Evolutionary conservation across 768 basidiomycete genomes (phyloP), one percentile per base, ranked within the genome.

Genomic region (Tylopilus plumbeoviolaceoides): DNA sequence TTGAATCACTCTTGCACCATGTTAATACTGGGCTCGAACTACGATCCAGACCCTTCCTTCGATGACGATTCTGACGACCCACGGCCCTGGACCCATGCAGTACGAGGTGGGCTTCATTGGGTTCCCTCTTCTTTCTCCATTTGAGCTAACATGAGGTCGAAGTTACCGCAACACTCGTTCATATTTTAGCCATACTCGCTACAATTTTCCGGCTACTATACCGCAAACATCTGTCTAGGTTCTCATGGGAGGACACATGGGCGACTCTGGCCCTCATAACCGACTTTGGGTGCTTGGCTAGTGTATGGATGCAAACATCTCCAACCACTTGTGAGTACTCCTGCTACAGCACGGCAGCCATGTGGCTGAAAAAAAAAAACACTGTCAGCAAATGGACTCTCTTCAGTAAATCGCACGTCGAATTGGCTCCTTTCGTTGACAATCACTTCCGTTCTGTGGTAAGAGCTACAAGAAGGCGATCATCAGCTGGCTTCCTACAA

Each of bases 191-290:
- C 21, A 67, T 69, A 14, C 28, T 56, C 15, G n/a, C 43, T 14
- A 67, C 65, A 7, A 25, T 39, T 4, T 51, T 58, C 23, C 57
- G 65, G 40, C 51, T 67, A 7, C 20, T 51, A 15, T 57, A 69
- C 40, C 67, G 67, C 39, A 62, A 54, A 48, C 39, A 31, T 38
- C 46, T 58, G 25, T 49, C 51, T 15, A 58, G 25, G 23, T 60
- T 64, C 50, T 58, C 60, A 54, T 69, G 65, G 65, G 65, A 67
- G 21, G 65, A 67, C 31, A 39, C 53, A 30, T 69, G 65, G 65
- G 65, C 65, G 6, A 45, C 51, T 2, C 8, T 58, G 31, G 65
- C 65, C 7, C 65, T 67, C 31, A 15, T 62, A 43, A 60, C 43
- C 36, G 65, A 61, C 35, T 42, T 64, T 7, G 42, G 8, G 10